Base-by-base conservation (phyloP, 129 eudicot genomes). In the Rutidosis leptorrhynchoides region DNA sequence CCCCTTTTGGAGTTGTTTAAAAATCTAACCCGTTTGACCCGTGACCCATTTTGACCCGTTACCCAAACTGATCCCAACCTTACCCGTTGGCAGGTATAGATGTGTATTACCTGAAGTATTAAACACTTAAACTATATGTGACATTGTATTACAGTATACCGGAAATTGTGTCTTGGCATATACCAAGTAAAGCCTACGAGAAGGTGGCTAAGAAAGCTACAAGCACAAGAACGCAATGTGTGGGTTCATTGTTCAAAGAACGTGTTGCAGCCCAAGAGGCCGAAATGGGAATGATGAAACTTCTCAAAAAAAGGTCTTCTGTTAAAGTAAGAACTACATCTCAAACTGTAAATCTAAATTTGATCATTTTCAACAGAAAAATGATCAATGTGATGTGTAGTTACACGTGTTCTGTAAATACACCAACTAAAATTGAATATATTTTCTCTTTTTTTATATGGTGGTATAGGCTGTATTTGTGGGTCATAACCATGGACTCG, bases 401-500 rank as follows among this genome's bases (percentile, higher is more conserved):
- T 35, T 35, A 12, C 32, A 29, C 0, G 4, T 29, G 46, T 40
- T 40, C 46, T 12, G 46, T 40, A 40, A 12, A 11, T 40, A 40
- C 21, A 51, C n/a, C 5, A 32, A 25, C 3, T 21, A 24, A 25
- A 2, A 49, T 7, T 48, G 28, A 70, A 23, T 16, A 7, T 16
- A 46, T 46, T 11, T 21, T 37, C 5, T 30, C 2, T n/a, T 23
- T 37, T 4, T 26, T 25, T 54, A n/a, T 15, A 54, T 55, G 71
- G 58, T 66, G 68, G 67, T 49, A n/a, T n/a, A 94, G 99, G 99
- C 97, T 1, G 82, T 94, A 56, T 89, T 94, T 66, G 99, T 89
- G 40, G 99, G 99, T 40, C 99, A 94, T 71, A 94, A 94, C 86
- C 97, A 94, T 69, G 99, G 99, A 57, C 78, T 94, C 40, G 95